Evolutionary conservation across 345 rosid genomes (phyloP), one percentile per base, ranked within the genome.

Genomic region (Corymbia maculata): DNA sequence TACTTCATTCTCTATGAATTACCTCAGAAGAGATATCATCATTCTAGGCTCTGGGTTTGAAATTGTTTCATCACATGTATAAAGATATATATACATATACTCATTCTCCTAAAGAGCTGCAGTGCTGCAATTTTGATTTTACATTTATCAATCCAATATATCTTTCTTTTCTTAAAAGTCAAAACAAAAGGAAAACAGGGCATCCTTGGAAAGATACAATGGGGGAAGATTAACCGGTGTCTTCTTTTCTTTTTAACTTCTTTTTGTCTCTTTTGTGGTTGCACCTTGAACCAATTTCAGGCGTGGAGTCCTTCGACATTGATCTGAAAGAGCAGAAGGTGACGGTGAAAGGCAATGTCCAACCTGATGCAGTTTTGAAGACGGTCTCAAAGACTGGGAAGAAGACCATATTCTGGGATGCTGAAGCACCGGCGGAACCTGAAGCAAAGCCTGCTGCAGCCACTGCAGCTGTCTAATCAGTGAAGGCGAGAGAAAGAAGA

Each of bases 341-440:
- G 87, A 97, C 95, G 0, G 99, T 97, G 87, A 95, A 92, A 91
- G 98, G 99, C 88, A 96, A 93, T 26, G 95, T 96, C 84, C 92
- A 94, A 90, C 96, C 96, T 0, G 96, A 96, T 66, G 97, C 96
- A n/a, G 98, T 95, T 89, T 89, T 95, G 12, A 94, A 96, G 94
- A 93, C 94, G 1, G 99, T 97, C 51, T 92, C 98, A 6, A 97
- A 97, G 93, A 95, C 97, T 0, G 96, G 96, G 85, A 96, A 97
- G 95, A 93, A 92, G 89, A 97, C 99, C 16, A 51, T 94, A 64
- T 97, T 96, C 89, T 97, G 99, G 98, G 97, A 92, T 70, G 94
- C 93, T 0, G 85, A 59, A 59, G 53, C 92, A 42, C 64, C 92
- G 10, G 87, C 91, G 75, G 92, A 89, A 89, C 89, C 91, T 14